phyloP scores from a whole-genome alignment of 148 eudicot species.

The Camellia sinensis region DNA sequence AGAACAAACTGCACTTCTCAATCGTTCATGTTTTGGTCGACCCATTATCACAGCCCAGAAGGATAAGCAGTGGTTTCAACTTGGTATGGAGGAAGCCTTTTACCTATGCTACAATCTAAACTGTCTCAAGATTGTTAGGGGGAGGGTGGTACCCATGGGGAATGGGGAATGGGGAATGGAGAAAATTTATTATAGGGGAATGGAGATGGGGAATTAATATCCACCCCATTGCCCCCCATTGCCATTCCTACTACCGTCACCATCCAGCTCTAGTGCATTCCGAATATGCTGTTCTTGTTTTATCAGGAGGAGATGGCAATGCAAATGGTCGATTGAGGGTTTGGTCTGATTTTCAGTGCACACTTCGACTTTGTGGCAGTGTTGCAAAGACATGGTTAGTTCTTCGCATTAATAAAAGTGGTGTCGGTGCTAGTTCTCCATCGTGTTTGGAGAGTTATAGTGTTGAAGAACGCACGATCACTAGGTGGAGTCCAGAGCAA shows the following conservation, averaged over 20 bases:
- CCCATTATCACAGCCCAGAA: conserved; percentile 45
- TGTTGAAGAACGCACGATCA: conserved; percentile 44
- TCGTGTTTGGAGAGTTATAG: conserved; percentile 35
- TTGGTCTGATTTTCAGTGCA: conserved; percentile 74
- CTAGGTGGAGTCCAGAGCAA: conserved; percentile 63
- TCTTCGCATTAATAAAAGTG: conserved; percentile 33
- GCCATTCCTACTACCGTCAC: conserved; percentile 70
- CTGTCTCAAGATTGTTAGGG: conserved; percentile 47
- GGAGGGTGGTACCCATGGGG: too few relatives aligned
- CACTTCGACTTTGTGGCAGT: conserved; percentile 65
- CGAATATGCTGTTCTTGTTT: conserved; percentile 64
- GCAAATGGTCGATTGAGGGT: conserved; percentile 41
- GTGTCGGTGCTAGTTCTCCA: conserved; percentile 22
- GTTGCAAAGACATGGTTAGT: conserved; percentile 72
- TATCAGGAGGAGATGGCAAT: conserved; percentile 31
- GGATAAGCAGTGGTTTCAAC: conserved; percentile 59
- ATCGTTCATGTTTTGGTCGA: conserved; percentile 67
- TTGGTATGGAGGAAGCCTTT: conserved; percentile 61
- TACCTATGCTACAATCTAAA: conserved; percentile 45
- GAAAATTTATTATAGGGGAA: too few relatives aligned
- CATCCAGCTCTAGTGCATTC: conserved; percentile 72
- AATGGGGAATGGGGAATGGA: too few relatives aligned
- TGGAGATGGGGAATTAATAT: too few relatives aligned
- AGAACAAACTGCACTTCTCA: conserved; percentile 49
- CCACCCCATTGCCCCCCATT: too few relatives aligned